Percentiles rank a stretch among this genome's conserved stretches.
Conservation (phyloP, 345 rosid genomes). For the Nephelium lappaceum region DNA sequence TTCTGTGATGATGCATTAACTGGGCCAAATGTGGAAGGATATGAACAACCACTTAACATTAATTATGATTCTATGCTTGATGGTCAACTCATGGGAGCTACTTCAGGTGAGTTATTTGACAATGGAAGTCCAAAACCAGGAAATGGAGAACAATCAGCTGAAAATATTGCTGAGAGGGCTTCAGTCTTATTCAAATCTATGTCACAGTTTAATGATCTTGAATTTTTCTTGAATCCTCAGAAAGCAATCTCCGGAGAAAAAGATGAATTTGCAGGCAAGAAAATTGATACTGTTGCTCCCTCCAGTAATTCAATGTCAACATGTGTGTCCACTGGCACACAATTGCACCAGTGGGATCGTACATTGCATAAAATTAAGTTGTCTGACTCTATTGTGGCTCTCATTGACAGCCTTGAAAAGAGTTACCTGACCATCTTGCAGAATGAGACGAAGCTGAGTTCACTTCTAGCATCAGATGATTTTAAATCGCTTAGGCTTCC, state of each 20-base stretch:
- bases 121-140: slow-evolving; percentile 32
- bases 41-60: slow-evolving; percentile 41
- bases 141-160: slow-evolving; percentile 33
- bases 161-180: slow-evolving; percentile 45
- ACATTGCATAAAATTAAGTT: slow-evolving; percentile 43
- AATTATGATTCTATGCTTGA: slow-evolving; percentile 33
- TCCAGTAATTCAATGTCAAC: slow-evolving; percentile 30
- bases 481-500: slow-evolving; percentile 51
- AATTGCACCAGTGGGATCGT: slow-evolving; percentile 38
- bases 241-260: slow-evolving; percentile 47
- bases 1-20: slow-evolving; percentile 49
- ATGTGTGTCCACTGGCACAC: slow-evolving; percentile 27
- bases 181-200: slow-evolving; percentile 57
- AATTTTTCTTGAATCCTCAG: slow-evolving; percentile 82
- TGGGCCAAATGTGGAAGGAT: slow-evolving; percentile 36
- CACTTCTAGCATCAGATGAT: slow-evolving; percentile 38
- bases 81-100: slow-evolving; percentile 28
- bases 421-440: slow-evolving; percentile 53
- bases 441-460: slow-evolving; percentile 46
- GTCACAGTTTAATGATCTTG: slow-evolving; percentile 79
- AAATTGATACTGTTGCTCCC: slow-evolving; percentile 26
- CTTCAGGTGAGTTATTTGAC: slow-evolving; percentile 34
- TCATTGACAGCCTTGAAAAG: slow-evolving; percentile 45
- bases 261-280: slow-evolving; percentile 33
- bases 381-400: slow-evolving; percentile 44